These are phyloP conservation scores for Westerdykella aurantiaca DNA, from an alignment of 2,329 filamentous ascomycete species.

Conservation along the genomic window DNA sequence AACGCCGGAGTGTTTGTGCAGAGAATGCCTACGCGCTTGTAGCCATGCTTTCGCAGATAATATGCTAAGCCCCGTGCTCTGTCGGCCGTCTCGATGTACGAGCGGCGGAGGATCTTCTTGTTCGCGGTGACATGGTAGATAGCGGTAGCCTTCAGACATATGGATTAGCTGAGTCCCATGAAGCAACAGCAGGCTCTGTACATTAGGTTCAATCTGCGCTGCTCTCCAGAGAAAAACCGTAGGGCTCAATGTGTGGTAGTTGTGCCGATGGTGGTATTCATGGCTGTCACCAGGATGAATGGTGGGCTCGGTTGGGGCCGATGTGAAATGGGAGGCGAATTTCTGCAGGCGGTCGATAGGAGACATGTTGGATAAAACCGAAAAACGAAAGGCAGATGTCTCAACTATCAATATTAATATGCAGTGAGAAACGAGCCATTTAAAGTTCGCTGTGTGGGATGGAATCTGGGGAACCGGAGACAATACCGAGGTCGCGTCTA, in stretches of 20 bases:
- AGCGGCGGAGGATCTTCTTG: conserved; percentile 64
- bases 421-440: background rate
- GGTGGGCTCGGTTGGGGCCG: conserved; percentile 28
- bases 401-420: background rate
- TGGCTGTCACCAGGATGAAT: conserved; percentile 33
- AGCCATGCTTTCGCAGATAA: conserved; percentile 68
- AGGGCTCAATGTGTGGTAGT: conserved; percentile 75
- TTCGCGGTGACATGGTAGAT: conserved; percentile 83
- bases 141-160: conserved; percentile 57
- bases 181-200: conserved; percentile 23
- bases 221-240: conserved; percentile 83
- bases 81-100: conserved; percentile 77
- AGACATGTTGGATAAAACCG: conserved; percentile 6
- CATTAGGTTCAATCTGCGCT: conserved; percentile 78
- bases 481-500: background rate
- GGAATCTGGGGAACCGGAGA: background rate
- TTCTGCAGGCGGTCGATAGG: conserved; percentile 29
- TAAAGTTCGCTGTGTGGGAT: background rate
- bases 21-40: conserved; percentile 75
- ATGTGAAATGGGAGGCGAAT: conserved; percentile 35
- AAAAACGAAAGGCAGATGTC: background rate
- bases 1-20: conserved; percentile 93
- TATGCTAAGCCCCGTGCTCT: conserved; percentile 84
- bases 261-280: conserved; percentile 44
- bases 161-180: background rate